Base-by-base conservation (phyloP, 768 basidiomycete species). In the Amanita polypyramis region DNA sequence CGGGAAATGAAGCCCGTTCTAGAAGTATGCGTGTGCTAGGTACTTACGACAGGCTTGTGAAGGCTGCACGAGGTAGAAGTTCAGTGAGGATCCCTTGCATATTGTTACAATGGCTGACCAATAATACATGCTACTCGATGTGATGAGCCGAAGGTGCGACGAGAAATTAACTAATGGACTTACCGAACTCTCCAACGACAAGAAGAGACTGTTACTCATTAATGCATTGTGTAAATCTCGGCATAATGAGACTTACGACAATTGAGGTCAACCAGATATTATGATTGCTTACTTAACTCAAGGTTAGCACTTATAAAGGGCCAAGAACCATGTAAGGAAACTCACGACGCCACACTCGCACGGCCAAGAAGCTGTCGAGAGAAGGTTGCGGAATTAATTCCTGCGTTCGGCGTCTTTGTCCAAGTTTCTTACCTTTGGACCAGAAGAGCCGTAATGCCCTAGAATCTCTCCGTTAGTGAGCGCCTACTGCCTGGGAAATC, bases 371-470 rank as follows among this genome's bases (percentile, higher is more conserved):
- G 52, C 62, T 63, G 29, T 23, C 37, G 30, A 11, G 45, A 12
- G 25, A 23, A 9, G 25, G 12, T 48, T 32, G 25, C 20, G n/a
- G 25, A 30, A 27, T 38, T 14, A 30, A 40, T 12, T 33, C 47
- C 14, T 4, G 8, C 30, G 5, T 3, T n/a, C 19, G 19, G 19
- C 41, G 6, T 34, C 41, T 19, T 40, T 33, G 38, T 14, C 21
- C 23, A 2, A 41, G 12, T 7, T 27, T 11, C 46, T 23, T 45
- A 70, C 69, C 68, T 67, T 62, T 77, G 76, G 8, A 77, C 75
- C 39, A 74, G 53, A 43, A 77, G 52, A 23, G 70, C 70, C 2
- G 70, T 74, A n/a, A 74, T 56, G 25, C 67, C 70, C 70, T 71
- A 47, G 10, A 48, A 43, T 35, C 20, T 35, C 23, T 34, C 21